Conservation (phyloP, 805 yeast species). For the Saturnispora dispora region DNA sequence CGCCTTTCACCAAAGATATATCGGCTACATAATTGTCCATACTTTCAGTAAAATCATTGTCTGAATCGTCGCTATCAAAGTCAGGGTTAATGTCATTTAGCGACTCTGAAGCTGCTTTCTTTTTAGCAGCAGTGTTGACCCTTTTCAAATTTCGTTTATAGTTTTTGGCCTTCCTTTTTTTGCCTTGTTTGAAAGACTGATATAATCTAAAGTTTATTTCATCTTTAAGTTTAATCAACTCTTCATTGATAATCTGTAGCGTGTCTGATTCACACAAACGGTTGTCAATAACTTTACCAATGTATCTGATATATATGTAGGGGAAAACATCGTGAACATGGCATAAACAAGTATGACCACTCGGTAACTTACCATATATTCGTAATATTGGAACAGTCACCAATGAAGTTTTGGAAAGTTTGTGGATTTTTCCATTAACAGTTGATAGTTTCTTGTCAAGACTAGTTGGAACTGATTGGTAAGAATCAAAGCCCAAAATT, state of each 20-base stretch:
- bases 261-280: slow-evolving; percentile 17
- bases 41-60: neutral
- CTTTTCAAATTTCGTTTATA: neutral
- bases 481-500: slow-evolving; percentile 56
- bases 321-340: slow-evolving; percentile 86
- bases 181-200: slow-evolving; percentile 29
- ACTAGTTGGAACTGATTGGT: slow-evolving; percentile 45
- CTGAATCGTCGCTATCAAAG: slow-evolving; percentile 8
- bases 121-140: neutral
- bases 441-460: slow-evolving; percentile 40
- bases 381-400: slow-evolving; percentile 65
- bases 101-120: neutral
- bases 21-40: slow-evolving; percentile 39
- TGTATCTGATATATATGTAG: slow-evolving; percentile 49
- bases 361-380: slow-evolving; percentile 59
- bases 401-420: slow-evolving; percentile 16
- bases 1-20: slow-evolving; percentile 58
- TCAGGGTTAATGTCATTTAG: slow-evolving; percentile 12
- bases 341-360: slow-evolving; percentile 50
- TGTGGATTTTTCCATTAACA: slow-evolving; percentile 18
- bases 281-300: slow-evolving; percentile 1
- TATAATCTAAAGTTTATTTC: slow-evolving; percentile 22
- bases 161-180: neutral
- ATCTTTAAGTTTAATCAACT: slow-evolving; percentile 5
- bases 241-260: slow-evolving; percentile 26